Evolutionary conservation across 2,329 filamentous ascomycete genomes (phyloP), one percentile per base, ranked within the genome.

Genomic region (Nectriaceae sp.): DNA sequence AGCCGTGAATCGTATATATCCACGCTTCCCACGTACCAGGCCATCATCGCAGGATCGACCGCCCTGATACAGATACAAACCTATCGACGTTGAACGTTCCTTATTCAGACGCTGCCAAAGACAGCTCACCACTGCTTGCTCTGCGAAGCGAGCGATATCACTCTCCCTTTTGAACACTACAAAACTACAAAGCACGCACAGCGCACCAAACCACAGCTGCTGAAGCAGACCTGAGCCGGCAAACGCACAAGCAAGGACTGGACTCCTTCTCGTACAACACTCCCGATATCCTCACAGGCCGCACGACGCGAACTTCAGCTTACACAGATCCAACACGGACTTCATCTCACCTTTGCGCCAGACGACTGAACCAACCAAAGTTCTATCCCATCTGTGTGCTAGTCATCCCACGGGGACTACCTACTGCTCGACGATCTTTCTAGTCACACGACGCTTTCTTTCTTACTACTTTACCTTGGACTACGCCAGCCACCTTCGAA

Each of bases 71-170:
- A 50, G 50, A 55, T 18, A 11, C 52, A 46, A 52, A 61, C 52
- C 43, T 53, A 50, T 56, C 56, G 59, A 66, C 61, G 57, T 66
- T 63, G 63, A 64, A 44, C 62, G 57, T 64, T 66, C 51, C 46
- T 56, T 61, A 6, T 8, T 8, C 26, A 31, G 26, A 31, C 26
- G 15, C 26, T 8, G 26, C 8, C 26, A 31, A 31, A 31, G 26
- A 21, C 37, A 39, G n/a, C 19, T 21, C 18, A 21, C n/a, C 37
- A 39, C 37, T 15, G 26, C 21, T 46, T 36, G 24, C 46, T 50
- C 55, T 53, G 55, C 49, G 49, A 42, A 52, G 44, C 21, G 38
- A 40, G 49, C 46, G 52, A 18, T 52, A 42, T 40, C 50, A 46
- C 44, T 48, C 53, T 56, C 48, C 56, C 59, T 52, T 47, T 51